Conservation (phyloP, 345 rosid genomes). For the Acer campestre region DNA sequence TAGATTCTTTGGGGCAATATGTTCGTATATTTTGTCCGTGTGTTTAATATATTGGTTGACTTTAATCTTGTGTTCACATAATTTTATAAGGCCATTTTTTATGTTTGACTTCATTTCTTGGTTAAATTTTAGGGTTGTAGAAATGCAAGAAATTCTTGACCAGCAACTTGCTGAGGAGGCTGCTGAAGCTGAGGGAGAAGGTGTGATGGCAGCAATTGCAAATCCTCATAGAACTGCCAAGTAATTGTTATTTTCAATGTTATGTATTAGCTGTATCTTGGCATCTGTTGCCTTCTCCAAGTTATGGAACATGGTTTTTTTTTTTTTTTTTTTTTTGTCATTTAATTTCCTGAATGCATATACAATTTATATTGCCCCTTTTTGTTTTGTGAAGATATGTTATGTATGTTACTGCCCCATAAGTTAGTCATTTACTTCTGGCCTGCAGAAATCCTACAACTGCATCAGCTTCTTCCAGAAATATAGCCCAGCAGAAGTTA, state of each 20-base stretch:
- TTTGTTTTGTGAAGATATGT: not conserved
- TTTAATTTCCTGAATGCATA: not conserved
- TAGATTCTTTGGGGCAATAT: not conserved
- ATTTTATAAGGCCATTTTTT: slow-evolving; percentile 1
- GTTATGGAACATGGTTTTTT: slow-evolving; percentile 5
- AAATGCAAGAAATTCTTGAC: slow-evolving; percentile 99
- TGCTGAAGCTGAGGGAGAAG: slow-evolving; percentile 99
- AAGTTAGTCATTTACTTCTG: slow-evolving; percentile 18
- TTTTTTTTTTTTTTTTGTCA: slow-evolving; percentile 7
- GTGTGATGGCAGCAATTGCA: slow-evolving; percentile 85
- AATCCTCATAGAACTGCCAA: slow-evolving; percentile 91
- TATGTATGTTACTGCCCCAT: not conserved
- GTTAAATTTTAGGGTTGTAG: slow-evolving; percentile 74
- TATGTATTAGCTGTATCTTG: not conserved
- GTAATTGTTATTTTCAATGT: slow-evolving; percentile 39
- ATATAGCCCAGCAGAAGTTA: slow-evolving; percentile 65
- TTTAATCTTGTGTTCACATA: not conserved
- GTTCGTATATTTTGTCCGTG: not conserved
- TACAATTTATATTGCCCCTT: not conserved
- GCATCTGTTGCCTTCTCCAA: not conserved
- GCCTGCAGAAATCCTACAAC: slow-evolving; percentile 64
- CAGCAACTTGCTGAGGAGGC: slow-evolving; percentile 98
- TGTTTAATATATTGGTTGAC: not conserved
- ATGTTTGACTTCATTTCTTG: not conserved
- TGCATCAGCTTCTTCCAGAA: slow-evolving; percentile 57